Percentiles rank a stretch among this genome's conserved stretches.
These are phyloP conservation scores for Lichtheimia ornata DNA, from an alignment of 371 early-diverging fungal genomes.

Conservation along the genomic window DNA sequence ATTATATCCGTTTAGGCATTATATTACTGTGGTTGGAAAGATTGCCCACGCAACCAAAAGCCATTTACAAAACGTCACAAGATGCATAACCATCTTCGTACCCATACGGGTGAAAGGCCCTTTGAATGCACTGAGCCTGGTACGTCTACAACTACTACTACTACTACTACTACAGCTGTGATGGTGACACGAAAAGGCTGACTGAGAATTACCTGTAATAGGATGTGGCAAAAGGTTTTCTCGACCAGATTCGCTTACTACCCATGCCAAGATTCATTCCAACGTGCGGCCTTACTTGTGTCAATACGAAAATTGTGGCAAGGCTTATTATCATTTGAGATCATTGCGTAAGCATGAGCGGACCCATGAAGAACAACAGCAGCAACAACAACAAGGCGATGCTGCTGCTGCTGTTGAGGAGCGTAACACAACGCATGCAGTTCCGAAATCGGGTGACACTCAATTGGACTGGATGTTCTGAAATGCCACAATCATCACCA, in stretches of 20 bases:
- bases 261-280: slow-evolving; percentile 88
- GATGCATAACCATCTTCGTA: slow-evolving; percentile 86
- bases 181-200: neutral
- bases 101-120: slow-evolving; percentile 84
- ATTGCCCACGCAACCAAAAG: slow-evolving; percentile 71
- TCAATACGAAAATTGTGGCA: slow-evolving; percentile 60
- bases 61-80: slow-evolving; percentile 91
- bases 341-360: slow-evolving; percentile 79
- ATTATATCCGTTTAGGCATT: slow-evolving; percentile 36
- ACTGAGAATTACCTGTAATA: slow-evolving; percentile 7
- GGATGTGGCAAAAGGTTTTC: slow-evolving; percentile 85
- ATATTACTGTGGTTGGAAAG: slow-evolving; percentile 84
- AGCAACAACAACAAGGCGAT: neutral
- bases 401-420: too few relatives aligned
- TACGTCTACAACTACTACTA: neutral
- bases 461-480: slow-evolving; percentile 4
- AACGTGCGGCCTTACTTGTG: slow-evolving; percentile 76
- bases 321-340: slow-evolving; percentile 83
- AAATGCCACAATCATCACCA: too few relatives aligned
- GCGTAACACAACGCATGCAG: slow-evolving; percentile 9
- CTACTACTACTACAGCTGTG: neutral
- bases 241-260: slow-evolving; percentile 86
- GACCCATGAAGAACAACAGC: slow-evolving; percentile 45
- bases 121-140: slow-evolving; percentile 48
- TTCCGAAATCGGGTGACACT: slow-evolving; percentile 9